Conservation (phyloP, 2,329 filamentous ascomycete species). For the Samsoniella hepiali region DNA sequence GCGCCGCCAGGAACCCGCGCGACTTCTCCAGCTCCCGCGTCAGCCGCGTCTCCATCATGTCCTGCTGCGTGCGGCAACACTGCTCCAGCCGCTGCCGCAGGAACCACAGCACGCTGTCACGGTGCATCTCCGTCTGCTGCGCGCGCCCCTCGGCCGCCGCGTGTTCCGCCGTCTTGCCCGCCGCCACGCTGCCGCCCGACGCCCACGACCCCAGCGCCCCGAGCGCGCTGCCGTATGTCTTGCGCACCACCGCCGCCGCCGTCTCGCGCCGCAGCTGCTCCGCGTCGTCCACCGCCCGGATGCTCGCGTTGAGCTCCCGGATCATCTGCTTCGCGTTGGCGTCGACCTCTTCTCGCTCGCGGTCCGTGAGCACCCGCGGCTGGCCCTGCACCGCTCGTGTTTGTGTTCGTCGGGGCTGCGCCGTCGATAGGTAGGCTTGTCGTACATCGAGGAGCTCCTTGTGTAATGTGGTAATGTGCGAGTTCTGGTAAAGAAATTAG, state of each 20-base stretch:
- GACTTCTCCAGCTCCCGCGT: constrained; percentile 84
- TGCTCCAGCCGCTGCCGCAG: constrained; percentile 71
- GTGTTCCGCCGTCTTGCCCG: constrained; percentile 61
- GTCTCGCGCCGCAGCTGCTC: constrained; percentile 80
- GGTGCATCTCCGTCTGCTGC: constrained; percentile 63
- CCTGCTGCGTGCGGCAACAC: constrained; percentile 74
- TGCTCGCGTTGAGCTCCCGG: constrained; percentile 78
- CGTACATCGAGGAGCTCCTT: constrained; percentile 78
- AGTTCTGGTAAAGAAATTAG: constrained; percentile 56
- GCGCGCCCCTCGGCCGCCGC: constrained; percentile 66
- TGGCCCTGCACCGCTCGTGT: constrained; percentile 44
- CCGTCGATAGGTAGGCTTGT: constrained; percentile 85
- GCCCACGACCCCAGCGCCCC: constrained; percentile 65
- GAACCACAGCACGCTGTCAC: constrained; percentile 82
- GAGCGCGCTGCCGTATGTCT: constrained; percentile 63
- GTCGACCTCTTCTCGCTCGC: constrained; percentile 82
- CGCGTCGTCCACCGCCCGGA: constrained; percentile 74
- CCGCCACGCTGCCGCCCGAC: constrained; percentile 49
- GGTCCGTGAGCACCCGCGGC: constrained; percentile 65
- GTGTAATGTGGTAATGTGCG: constrained; percentile 77
- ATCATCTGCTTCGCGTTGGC: constrained; percentile 81
- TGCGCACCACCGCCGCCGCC: constrained; percentile 64
- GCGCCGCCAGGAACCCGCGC: constrained; percentile 64
- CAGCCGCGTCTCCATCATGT: constrained; percentile 90
- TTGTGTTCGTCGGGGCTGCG: constrained; percentile 58